A percentile compares a stretch with the other conserved stretches of the same genome.
Conservation (phyloP, 257 asterid genomes). For the Asclepias syriaca region DNA sequence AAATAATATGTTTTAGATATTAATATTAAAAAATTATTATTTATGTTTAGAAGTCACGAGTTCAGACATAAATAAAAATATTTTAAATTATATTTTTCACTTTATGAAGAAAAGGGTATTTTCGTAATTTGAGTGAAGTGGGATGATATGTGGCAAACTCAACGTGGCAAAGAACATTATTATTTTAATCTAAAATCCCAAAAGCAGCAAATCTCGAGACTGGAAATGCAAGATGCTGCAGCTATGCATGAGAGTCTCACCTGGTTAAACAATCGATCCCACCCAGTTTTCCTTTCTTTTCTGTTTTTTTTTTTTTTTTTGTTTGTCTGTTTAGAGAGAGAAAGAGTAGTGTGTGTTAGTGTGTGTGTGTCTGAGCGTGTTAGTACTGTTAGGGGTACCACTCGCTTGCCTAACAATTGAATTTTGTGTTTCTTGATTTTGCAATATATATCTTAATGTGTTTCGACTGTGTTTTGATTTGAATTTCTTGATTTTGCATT, state of each 20-base stretch:
- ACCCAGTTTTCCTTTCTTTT: background rate
- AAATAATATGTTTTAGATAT: too few relatives aligned
- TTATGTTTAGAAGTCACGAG: too few relatives aligned
- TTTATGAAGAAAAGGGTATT: background rate
- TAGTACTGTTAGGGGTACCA: too few relatives aligned
- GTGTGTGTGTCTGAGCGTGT: too few relatives aligned
- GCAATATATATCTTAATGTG: constrained; percentile 1
- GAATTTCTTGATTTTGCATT: constrained; percentile 4
- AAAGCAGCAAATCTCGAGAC: constrained; percentile 6
- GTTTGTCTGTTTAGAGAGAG: background rate
- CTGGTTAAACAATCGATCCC: background rate
- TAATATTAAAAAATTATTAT: too few relatives aligned
- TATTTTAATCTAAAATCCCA: background rate
- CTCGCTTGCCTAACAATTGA: background rate
- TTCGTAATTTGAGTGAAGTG: background rate
- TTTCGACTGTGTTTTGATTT: background rate
- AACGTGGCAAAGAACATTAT: background rate
- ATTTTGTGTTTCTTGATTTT: background rate
- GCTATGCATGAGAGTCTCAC: constrained; percentile 1
- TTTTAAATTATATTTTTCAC: too few relatives aligned
- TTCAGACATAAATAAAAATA: too few relatives aligned
- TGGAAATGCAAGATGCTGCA: background rate
- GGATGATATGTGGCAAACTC: background rate
- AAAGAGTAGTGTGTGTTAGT: background rate
- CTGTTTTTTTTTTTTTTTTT: too few relatives aligned